phyloP scores from a whole-genome alignment of 306 rosid genomes.

The Cucurbita argyrosperma region DNA sequence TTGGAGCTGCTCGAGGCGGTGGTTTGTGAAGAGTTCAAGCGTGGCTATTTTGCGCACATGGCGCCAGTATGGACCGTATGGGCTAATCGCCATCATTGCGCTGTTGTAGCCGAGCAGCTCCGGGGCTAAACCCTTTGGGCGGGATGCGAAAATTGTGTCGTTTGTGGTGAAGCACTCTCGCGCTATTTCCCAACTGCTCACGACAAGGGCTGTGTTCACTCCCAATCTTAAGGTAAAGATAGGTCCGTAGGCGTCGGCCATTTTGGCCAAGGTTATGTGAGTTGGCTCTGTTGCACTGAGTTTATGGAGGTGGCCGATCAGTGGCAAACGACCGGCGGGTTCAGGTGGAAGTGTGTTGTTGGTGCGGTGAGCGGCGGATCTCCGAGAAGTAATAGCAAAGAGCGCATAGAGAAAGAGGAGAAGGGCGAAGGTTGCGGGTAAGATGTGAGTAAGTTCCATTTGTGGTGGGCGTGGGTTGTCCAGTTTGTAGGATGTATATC shows the following conservation, averaged over 20 bases:
- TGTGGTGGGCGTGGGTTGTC: too few species aligned
- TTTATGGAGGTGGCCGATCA: not conserved
- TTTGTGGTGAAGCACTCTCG: conserved; percentile 38
- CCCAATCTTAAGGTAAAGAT: conserved; percentile 9
- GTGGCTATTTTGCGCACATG: not conserved
- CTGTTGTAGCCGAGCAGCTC: not conserved
- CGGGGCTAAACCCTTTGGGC: conserved; percentile 3
- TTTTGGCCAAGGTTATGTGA: not conserved
- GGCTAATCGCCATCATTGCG: conserved; percentile 10
- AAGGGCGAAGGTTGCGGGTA: too few species aligned
- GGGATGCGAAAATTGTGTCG: conserved; percentile 16
- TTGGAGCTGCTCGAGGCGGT: not conserved
- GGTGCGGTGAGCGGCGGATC: too few species aligned
- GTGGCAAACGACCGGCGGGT: not conserved
- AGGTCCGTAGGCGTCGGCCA: conserved; percentile 21
- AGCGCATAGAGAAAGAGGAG: too few species aligned
- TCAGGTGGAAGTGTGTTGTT: not conserved
- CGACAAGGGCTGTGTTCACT: conserved; percentile 8
- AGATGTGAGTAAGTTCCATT: too few species aligned
- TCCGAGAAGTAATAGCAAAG: too few species aligned
- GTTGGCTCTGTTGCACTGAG: not conserved
- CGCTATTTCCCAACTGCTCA: conserved; percentile 31
- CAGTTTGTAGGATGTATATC: too few species aligned
- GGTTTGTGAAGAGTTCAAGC: conserved; percentile 9
- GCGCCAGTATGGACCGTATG: not conserved